Conservation (phyloP, 1,139 yeast genomes). For the Tardiomyces depauwii region DNA sequence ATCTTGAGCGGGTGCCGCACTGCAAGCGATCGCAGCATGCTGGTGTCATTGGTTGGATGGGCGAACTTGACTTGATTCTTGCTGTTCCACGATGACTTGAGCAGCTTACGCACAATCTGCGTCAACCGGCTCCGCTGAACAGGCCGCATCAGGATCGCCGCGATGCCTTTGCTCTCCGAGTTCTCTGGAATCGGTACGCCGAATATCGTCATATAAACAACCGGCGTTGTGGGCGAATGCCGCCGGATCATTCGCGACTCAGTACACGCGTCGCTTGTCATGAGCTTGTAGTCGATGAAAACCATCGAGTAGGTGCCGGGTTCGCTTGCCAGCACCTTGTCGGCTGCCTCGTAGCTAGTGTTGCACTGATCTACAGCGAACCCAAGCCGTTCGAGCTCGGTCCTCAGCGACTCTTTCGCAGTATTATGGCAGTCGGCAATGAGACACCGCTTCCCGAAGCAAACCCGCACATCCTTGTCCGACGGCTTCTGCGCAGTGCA, state of each 20-base stretch:
- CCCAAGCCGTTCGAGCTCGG: conserved; percentile 25
- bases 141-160: conserved; percentile 19
- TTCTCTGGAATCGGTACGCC: conserved; percentile 17
- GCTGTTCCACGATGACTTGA: conserved; percentile 6
- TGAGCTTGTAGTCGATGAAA: conserved; percentile 16
- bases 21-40: conserved; percentile 18
- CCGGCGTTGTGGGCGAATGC: conserved; percentile 1
- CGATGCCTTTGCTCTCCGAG: conserved; percentile 15
- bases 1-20: conserved; percentile 34
- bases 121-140: conserved; percentile 16
- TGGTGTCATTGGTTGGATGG: conserved; percentile 8
- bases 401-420: conserved; percentile 29
- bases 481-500: conserved; percentile 20
- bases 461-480: conserved; percentile 16
- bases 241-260: background rate
- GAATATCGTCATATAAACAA: conserved; percentile 14
- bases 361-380: conserved; percentile 23
- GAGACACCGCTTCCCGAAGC: conserved; percentile 23
- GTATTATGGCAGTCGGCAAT: conserved; percentile 29
- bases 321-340: conserved; percentile 8
- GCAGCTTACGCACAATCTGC: conserved; percentile 15
- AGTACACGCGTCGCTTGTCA: conserved; percentile 7
- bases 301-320: conserved; percentile 14
- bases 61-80: conserved; percentile 14
- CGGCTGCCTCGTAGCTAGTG: conserved; percentile 10